These are phyloP conservation scores for Tulasnella calospora DNA, from an alignment of 768 basidiomycete species.

Conservation along the genomic window DNA sequence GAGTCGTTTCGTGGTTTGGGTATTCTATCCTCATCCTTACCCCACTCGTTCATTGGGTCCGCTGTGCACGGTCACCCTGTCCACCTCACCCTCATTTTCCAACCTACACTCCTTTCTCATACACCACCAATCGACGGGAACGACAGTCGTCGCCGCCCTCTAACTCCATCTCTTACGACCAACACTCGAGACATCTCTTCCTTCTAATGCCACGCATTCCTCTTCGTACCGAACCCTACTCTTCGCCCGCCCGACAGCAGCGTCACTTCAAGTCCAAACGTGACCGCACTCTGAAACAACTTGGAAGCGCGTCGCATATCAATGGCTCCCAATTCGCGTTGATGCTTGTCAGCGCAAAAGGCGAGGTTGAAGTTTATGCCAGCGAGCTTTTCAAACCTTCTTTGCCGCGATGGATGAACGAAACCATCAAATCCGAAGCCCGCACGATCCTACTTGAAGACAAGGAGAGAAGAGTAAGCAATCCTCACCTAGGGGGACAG, in stretches of 20 bases:
- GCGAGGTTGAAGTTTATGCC: constrained; percentile 39
- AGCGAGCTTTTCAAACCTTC: constrained; percentile 36
- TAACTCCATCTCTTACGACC: not conserved
- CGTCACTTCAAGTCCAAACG: constrained; percentile 40
- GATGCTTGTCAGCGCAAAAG: constrained; percentile 38
- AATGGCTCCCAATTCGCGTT: constrained; percentile 41
- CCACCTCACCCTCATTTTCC: constrained; percentile 13
- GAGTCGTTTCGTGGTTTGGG: not conserved
- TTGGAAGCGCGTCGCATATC: constrained; percentile 39
- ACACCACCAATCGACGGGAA: not conserved
- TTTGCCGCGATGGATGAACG: constrained; percentile 31
- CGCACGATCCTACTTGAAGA: constrained; percentile 14
- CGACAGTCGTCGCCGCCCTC: not conserved
- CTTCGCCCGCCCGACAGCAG: constrained; percentile 37
- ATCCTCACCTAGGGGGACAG: not conserved
- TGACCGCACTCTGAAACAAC: constrained; percentile 37
- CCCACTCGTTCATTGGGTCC: constrained; percentile 8
- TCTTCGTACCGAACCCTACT: constrained; percentile 38
- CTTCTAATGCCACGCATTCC: constrained; percentile 38
- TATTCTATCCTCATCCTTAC: not conserved
- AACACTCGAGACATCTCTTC: constrained; percentile 6
- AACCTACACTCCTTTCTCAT: constrained; percentile 1
- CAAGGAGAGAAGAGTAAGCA: not conserved
- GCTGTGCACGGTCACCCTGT: not conserved
- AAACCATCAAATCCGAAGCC: constrained; percentile 24